These are phyloP conservation scores for Pyropia yezoensis DNA, from an alignment of 23 red algal genomes.

Conservation along the genomic window DNA sequence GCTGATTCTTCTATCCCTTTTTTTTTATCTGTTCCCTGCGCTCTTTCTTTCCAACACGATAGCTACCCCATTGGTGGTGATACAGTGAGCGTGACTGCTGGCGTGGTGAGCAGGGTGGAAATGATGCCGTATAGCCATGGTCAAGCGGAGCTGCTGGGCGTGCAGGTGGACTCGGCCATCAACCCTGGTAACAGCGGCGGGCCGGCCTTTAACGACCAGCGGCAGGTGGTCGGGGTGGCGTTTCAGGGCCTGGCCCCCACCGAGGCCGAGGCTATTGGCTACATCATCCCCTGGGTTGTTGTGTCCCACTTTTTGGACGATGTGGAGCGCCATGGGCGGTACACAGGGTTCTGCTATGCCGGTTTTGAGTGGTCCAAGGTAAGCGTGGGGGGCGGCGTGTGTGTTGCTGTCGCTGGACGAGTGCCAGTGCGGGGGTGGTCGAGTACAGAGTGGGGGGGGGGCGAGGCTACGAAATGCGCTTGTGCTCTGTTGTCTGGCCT, in stretches of 20 bases:
- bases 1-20: too few species aligned
- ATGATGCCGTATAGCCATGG: constrained; percentile 81
- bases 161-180: constrained; percentile 95
- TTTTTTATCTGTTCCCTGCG: too few species aligned
- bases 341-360: constrained; percentile 79
- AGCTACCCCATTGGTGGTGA: constrained; percentile 82
- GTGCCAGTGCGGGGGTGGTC: too few species aligned
- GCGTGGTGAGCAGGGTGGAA: constrained; percentile 77
- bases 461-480: too few species aligned
- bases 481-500: too few species aligned
- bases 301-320: constrained; percentile 94
- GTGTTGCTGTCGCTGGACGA: too few species aligned
- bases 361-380: constrained; percentile 64
- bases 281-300: constrained; percentile 78
- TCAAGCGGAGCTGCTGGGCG: constrained; percentile 64
- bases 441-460: too few species aligned
- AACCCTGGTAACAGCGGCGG: constrained; percentile 91
- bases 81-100: constrained; percentile 73
- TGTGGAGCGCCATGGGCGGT: constrained; percentile 44
- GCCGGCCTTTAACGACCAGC: constrained; percentile 74
- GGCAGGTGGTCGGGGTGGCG: constrained; percentile 76
- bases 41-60: too few species aligned
- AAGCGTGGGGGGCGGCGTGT: too few species aligned
- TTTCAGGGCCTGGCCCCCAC: constrained; percentile 73
- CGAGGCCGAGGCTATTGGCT: constrained; percentile 77